Evolutionary conservation across 78 protist genomes (phyloP), one percentile per base, ranked within the genome.

Genomic region (Dictyostelium citrinum): DNA sequence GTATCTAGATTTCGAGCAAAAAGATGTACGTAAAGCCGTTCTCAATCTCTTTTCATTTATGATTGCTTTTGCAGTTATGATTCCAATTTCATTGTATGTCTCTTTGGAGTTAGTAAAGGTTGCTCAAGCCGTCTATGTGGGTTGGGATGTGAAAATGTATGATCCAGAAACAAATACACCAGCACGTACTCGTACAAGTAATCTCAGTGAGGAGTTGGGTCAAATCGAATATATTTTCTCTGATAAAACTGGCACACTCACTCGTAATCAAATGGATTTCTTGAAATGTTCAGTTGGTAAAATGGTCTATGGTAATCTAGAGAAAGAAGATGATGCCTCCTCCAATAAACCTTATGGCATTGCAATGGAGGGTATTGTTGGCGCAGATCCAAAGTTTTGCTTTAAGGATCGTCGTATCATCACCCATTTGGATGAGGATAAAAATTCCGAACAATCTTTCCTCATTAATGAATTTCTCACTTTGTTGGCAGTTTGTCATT

Each of bases 11-110:
- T 80, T 78, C 82, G n/a, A 68, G 14, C 31, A 35, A 12, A 58
- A 55, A 1, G 39, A 74, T 9, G 81, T 58, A 8, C 14, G 78
- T 39, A 67, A 78, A 14, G 51, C 95, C 0, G 95, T 49, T 4
- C 22, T 71, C 17, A 82, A 81, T 11, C 96, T 96, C 72, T 31
- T 92, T 46, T 96, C 98, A 24, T 98, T 97, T 71, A 41, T 97
- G 83, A 96, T 98, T 55, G 91, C 97, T 24, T 97, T 88, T 95
- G 97, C 95, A 8, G 91, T 79, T 84, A 82, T 95, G 84, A 95
- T 95, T 67, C 96, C 96, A 17, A 86, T 95, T 29, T 95, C 96
- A 11, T 45, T 95, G 46, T 81, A 84, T 70, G 96, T 95, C 20
- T 67, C 84, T 7, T 60, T 95, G 55, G 96, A 95, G 70, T 81